These are phyloP conservation scores for Termitomyces bulborhizus DNA, from an alignment of 768 basidiomycete species.

Conservation along the genomic window DNA sequence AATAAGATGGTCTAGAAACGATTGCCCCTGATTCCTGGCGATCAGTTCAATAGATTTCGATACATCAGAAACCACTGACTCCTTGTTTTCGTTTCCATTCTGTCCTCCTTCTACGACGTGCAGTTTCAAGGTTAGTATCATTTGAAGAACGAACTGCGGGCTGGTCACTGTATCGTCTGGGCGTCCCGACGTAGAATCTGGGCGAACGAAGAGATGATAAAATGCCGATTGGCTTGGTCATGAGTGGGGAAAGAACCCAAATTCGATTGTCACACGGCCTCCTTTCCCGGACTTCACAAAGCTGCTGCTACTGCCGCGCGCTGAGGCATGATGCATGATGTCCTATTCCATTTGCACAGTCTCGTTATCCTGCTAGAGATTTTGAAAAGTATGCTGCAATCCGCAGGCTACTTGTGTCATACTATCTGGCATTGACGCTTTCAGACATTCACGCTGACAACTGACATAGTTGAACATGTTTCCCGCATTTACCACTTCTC, in stretches of 20 bases:
- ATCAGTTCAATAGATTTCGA: slow-evolving; percentile 6
- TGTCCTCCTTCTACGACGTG: slow-evolving; percentile 47
- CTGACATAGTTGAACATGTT: background rate
- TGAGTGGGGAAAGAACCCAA: background rate
- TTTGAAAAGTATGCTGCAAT: background rate
- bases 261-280: background rate
- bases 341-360: background rate
- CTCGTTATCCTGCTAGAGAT: background rate
- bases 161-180: slow-evolving; percentile 1
- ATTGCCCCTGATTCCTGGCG: slow-evolving; percentile 48
- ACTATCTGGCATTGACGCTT: background rate
- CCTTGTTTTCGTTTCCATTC: slow-evolving; percentile 75
- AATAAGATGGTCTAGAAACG: slow-evolving; percentile 78
- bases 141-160: slow-evolving; percentile 1
- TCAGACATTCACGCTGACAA: background rate
- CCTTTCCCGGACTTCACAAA: too few relatives aligned
- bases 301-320: too few relatives aligned
- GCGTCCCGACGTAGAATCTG: background rate
- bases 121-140: slow-evolving; percentile 30
- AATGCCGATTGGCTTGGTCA: slow-evolving; percentile 10
- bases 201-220: slow-evolving; percentile 1
- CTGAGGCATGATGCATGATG: too few relatives aligned
- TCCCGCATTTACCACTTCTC: slow-evolving; percentile 7
- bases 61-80: slow-evolving; percentile 30
- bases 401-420: background rate